Base-by-base conservation (phyloP, 106 monocot species). In the Dactylorhiza incarnata region DNA sequence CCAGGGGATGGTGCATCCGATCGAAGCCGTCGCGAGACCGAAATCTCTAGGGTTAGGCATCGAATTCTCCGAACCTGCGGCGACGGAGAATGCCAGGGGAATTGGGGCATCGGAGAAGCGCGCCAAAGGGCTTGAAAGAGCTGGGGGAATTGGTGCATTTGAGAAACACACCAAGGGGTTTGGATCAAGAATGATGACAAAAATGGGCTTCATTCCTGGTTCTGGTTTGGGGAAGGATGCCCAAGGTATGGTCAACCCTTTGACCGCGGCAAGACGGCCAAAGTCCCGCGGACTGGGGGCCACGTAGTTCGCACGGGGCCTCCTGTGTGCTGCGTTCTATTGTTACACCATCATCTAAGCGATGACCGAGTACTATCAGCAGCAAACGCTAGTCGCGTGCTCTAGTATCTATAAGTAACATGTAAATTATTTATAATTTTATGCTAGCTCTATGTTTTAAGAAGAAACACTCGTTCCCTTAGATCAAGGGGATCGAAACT, bases 111-210 rank as follows among this genome's bases (percentile, higher is more conserved):
- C 92, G 70, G 95, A 95, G 80, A 88, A 80, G 75, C 93, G 93
- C 52, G 91, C 93, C 4, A 93, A 80, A 45, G n/a, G 69, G 4
- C 17, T 46, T 5, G 69, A 69, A n/a, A 45, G 11, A 45, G 15
- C 2, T 7, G 59, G 29, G 54, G 62, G 51, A n/a, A 59, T 91
- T 71, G 89, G 95, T 48, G 67, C 78, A 11, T 95, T 95, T 73
- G 95, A 95, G 80, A 88, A 80, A 76, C 93, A 97, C 59, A 93
- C 93, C 4, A 93, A 80, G 73, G 99, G 91, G 5, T 99, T 94
- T 76, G 99, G 99, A 47, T 99, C 94, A 5, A 89, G 84, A 78
- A 89, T 99, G 89, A 94, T 99, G 99, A 79, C 72, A 14, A 94
- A 85, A 53, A 96, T 96, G 96, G 93, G 96, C 6, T 96, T 93